Conservation (phyloP, 73 alveolate genomes). For the Paramecium sonneborni region DNA sequence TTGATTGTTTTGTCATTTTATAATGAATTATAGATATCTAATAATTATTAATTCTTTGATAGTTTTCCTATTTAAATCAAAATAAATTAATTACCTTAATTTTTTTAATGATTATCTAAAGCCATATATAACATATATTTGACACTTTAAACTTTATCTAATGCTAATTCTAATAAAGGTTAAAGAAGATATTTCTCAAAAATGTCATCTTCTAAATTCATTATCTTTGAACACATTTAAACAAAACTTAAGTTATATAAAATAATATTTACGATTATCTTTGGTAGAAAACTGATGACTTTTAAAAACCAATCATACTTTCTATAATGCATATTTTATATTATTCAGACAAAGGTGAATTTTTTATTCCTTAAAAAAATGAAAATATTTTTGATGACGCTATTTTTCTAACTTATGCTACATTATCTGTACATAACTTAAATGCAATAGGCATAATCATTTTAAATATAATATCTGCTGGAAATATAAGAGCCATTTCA, state of each 20-base stretch:
- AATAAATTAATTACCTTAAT: background rate
- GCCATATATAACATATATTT: background rate
- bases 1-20: background rate
- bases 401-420: conserved; percentile 69
- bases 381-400: conserved; percentile 64
- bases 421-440: conserved; percentile 75
- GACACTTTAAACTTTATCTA: conserved; percentile 13
- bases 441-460: conserved; percentile 73
- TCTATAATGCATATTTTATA: background rate
- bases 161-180: background rate
- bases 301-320: conserved; percentile 31
- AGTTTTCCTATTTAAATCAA: background rate
- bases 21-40: background rate
- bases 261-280: background rate
- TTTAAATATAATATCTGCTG: conserved; percentile 68
- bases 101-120: background rate
- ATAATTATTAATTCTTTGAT: background rate
- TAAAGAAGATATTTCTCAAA: background rate
- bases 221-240: conserved; percentile 11
- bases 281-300: background rate
- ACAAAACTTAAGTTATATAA: background rate
- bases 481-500: conserved; percentile 67
- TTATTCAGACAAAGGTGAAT: background rate
- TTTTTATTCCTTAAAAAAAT: conserved; percentile 8
- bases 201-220: background rate